Evolutionary conservation across 1,139 yeast species (phyloP), one percentile per base, ranked within the genome.

Genomic region (Saccharomyces pastorianus): DNA sequence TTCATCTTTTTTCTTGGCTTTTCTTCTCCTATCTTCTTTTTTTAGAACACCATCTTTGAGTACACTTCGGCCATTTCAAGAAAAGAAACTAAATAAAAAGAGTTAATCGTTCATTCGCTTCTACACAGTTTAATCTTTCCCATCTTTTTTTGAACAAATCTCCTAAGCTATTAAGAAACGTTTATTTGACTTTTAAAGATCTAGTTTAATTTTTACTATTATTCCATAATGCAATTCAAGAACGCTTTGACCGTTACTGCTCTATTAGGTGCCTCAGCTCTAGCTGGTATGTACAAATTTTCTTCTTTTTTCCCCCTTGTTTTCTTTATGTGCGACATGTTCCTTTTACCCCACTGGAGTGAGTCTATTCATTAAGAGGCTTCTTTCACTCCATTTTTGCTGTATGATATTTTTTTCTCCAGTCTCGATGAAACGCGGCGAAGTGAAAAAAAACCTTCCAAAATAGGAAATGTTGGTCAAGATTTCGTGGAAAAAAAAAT

Each of bases 161-260:
- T 13, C 44, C 11, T 8, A 8, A 38, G 44, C 44, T 38, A 38
- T 38, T 11, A 38, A 38, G 44, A 38, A 5, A 38, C 44, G 25
- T 38, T 38, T 38, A 20, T 38, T 38, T 3, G 44, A 38, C 44
- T 38, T 38, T 38, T 38, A 17, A 38, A 38, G 44, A 38, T 38
- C 44, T 20, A 17, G 44, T 38, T 38, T 23, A 48, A 51, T 13
- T 26, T 31, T 7, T 27, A 47, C 28, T 44, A 50, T 14, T 28
- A 38, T 26, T 38, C 41, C 41, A 59, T 55, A 60, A 80, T 81
- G 85, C 83, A 79, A 74, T 73, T 79, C 71, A 79, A 73, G 70
- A 50, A 54, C 14, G 48, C 58, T 41, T 51, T 58, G 48, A 50
- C 56, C 17, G 49, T 51, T 42, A 51, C 51, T 29, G 71, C 77